Conservation (phyloP, 2,329 filamentous ascomycete species). For the Trichoderma brevicompactum region DNA sequence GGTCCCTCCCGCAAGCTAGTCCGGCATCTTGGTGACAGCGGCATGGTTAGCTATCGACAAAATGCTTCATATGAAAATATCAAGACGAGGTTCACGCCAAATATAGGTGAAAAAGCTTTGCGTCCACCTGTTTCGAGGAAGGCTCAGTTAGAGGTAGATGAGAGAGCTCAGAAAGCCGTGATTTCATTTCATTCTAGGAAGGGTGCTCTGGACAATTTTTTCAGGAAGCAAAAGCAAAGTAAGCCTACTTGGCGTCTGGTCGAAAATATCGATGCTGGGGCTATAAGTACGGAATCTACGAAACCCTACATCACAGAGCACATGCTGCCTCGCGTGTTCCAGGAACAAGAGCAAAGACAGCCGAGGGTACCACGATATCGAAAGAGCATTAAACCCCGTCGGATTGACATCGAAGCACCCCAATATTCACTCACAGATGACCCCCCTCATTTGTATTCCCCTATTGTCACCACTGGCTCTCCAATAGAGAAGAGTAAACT, state of each 20-base stretch:
- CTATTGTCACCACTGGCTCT: slow-evolving; percentile 25
- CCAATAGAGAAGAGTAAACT: slow-evolving; percentile 42
- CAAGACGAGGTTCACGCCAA: not conserved
- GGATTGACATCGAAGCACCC: slow-evolving; percentile 55
- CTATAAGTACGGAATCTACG: not conserved
- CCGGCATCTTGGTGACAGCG: slow-evolving; percentile 38
- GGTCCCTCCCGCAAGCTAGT: slow-evolving; percentile 37
- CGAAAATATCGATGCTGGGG: not conserved
- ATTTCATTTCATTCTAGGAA: slow-evolving; percentile 57
- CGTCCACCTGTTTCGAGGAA: slow-evolving; percentile 42
- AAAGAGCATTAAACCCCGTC: slow-evolving; percentile 51
- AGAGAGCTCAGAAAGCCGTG: slow-evolving; percentile 41
- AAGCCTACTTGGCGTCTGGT: slow-evolving; percentile 29
- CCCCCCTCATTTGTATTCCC: slow-evolving; percentile 44
- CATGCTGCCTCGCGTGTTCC: not conserved
- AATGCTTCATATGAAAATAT: slow-evolving; percentile 6
- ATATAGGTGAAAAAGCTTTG: not conserved
- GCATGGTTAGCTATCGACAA: slow-evolving; percentile 37
- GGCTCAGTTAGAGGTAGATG: slow-evolving; percentile 60
- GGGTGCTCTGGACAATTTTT: slow-evolving; percentile 59
- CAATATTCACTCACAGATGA: slow-evolving; percentile 60
- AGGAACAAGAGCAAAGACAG: not conserved
- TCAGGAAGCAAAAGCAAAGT: slow-evolving; percentile 47
- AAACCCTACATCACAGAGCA: not conserved
- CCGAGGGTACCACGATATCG: slow-evolving; percentile 41